These are phyloP conservation scores for Blastobotrys aristatus DNA, from an alignment of 1,139 yeast genomes.

Conservation along the genomic window DNA sequence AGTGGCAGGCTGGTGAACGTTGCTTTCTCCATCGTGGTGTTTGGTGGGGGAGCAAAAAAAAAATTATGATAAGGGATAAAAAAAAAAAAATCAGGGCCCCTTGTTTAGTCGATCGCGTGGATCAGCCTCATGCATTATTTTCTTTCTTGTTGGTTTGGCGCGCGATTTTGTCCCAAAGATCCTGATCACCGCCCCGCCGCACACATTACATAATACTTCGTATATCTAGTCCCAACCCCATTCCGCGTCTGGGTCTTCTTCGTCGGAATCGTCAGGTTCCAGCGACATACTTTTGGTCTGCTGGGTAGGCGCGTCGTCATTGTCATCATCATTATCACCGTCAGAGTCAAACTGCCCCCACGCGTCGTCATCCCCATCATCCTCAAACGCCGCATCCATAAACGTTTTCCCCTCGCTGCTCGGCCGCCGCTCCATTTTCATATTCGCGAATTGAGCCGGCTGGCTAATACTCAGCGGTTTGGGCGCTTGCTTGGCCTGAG, in stretches of 20 bases:
- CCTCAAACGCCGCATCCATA: conserved; percentile 11
- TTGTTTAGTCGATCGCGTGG: too few species aligned
- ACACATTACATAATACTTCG: too few species aligned
- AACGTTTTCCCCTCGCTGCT: background rate
- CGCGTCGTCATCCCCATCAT: conserved; percentile 15
- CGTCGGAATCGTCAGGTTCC: conserved; percentile 24
- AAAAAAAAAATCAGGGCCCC: too few species aligned
- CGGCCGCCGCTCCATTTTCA: background rate
- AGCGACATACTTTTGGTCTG: conserved; percentile 17
- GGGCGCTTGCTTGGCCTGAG: background rate
- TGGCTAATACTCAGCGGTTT: background rate
- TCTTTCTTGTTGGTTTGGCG: too few species aligned
- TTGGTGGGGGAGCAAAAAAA: too few species aligned
- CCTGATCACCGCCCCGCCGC: too few species aligned
- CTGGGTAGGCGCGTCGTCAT: conserved; percentile 8
- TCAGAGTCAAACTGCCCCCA: conserved; percentile 22
- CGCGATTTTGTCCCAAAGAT: too few species aligned
- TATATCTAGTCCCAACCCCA: conserved; percentile 19
- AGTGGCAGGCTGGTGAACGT: background rate
- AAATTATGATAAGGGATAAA: too few species aligned
- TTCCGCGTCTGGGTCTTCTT: conserved; percentile 25
- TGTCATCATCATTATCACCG: conserved; percentile 14
- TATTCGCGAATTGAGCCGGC: background rate
- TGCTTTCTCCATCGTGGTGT: background rate
- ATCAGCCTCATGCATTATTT: too few species aligned